Evolutionary conservation across 139 green algal genomes (phyloP).

Genomic region (Mychonastes homosphaera): DNA sequence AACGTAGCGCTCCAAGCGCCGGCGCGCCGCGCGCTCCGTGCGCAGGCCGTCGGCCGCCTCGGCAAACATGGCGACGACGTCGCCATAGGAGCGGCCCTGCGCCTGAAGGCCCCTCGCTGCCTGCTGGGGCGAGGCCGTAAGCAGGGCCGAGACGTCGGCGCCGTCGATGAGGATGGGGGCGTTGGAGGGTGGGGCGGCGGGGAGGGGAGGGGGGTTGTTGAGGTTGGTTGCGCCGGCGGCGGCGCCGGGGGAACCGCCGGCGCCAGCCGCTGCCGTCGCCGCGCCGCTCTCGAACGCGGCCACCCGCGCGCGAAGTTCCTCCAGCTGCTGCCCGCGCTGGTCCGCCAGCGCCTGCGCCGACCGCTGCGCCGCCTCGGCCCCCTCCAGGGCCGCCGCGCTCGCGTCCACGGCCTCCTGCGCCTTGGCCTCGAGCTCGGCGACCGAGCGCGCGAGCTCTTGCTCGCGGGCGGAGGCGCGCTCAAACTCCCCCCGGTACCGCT

Average conservation of each 20-base stretch:
- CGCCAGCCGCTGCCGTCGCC: neutral
- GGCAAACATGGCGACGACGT: slow-evolving; percentile 10
- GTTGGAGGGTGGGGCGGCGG: neutral
- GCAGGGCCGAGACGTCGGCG: neutral
- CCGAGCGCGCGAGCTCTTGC: neutral
- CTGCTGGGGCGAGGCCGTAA: neutral
- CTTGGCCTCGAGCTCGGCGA: neutral
- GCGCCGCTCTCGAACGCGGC: neutral
- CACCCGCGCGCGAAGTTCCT: neutral
- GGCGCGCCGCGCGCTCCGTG: slow-evolving; percentile 1
- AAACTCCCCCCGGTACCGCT: slow-evolving; percentile 1
- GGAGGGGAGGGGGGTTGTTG: neutral
- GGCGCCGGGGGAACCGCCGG: neutral
- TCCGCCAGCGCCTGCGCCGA: slow-evolving; percentile 9
- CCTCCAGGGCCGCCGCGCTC: slow-evolving; percentile 6
- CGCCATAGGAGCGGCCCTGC: slow-evolving; percentile 13
- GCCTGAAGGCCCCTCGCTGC: neutral
- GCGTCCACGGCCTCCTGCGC: neutral
- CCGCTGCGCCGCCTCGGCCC: neutral
- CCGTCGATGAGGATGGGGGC: neutral
- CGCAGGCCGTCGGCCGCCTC: slow-evolving; percentile 19
- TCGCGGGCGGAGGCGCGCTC: slow-evolving; percentile 3
- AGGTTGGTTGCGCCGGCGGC: neutral
- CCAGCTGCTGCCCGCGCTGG: slow-evolving; percentile 6
- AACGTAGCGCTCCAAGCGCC: slow-evolving; percentile 7